phyloP scores from a whole-genome alignment of 2,329 filamentous ascomycete species.

The Orbilia oligospora region DNA sequence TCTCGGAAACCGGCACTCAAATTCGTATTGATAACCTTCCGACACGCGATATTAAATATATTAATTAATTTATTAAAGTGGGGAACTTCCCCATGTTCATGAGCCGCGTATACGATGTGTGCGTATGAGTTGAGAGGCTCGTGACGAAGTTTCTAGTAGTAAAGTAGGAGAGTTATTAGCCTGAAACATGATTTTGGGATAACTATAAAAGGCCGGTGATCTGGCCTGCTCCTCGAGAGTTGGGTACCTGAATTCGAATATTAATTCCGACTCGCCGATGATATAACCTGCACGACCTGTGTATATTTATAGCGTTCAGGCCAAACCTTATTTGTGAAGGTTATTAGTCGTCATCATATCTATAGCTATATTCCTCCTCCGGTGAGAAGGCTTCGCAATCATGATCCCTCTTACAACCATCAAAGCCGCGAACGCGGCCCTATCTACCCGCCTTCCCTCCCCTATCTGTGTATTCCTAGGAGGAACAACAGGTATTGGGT shows the following conservation, averaged over 20 bases:
- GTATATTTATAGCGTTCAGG: not conserved
- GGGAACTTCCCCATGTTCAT: too few species aligned
- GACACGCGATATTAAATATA: not conserved
- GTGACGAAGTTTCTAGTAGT: slow-evolving; percentile 11
- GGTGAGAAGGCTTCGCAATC: not conserved
- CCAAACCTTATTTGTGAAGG: too few species aligned
- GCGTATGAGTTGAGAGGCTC: not conserved
- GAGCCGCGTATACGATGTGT: too few species aligned
- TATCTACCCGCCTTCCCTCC: slow-evolving; percentile 68
- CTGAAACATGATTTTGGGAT: not conserved
- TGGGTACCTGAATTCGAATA: not conserved
- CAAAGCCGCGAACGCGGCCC: slow-evolving; percentile 66
- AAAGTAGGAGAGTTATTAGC: not conserved
- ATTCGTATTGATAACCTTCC: not conserved
- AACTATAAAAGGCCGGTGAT: slow-evolving; percentile 26
- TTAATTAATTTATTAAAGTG: too few species aligned
- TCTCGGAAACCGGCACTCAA: slow-evolving; percentile 1
- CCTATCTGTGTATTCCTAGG: slow-evolving; percentile 69
- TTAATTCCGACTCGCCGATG: slow-evolving; percentile 28
- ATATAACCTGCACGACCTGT: not conserved
- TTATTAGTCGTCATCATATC: not conserved
- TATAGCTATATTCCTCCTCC: too few species aligned
- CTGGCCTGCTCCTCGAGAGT: not conserved
- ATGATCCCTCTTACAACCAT: slow-evolving; percentile 66
- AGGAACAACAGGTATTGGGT: slow-evolving; percentile 71